Conservation (phyloP, 495 filamentous ascomycete genomes). For the Talaromyces trachyspermus region DNA sequence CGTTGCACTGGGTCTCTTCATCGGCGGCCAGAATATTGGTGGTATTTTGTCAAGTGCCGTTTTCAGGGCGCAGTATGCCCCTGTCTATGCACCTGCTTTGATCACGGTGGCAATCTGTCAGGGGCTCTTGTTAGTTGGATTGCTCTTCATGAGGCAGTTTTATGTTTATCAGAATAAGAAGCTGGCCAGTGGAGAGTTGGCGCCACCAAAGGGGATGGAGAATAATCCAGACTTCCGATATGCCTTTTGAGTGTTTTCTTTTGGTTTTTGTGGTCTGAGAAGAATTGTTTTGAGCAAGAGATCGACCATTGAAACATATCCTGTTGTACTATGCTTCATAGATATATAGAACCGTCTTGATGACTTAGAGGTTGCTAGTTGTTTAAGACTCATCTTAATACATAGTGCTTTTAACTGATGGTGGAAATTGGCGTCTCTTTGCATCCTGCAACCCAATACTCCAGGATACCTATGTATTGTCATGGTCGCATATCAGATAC, state of each 20-base stretch:
- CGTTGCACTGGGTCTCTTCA: constrained; percentile 3
- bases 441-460: too few relatives aligned
- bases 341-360: too few relatives aligned
- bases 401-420: too few relatives aligned
- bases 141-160: constrained; percentile 1
- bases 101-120: constrained; percentile 4
- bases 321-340: too few relatives aligned
- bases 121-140: neutral
- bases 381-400: too few relatives aligned
- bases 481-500: too few relatives aligned
- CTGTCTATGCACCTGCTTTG: neutral
- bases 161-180: constrained; percentile 1
- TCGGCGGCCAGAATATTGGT: constrained; percentile 4
- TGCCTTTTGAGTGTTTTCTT: neutral
- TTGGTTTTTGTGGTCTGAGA: too few relatives aligned
- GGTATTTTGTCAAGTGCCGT: constrained; percentile 5
- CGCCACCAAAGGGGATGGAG: neutral
- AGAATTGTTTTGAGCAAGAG: too few relatives aligned
- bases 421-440: too few relatives aligned
- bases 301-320: too few relatives aligned
- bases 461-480: too few relatives aligned
- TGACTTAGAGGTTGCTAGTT: too few relatives aligned
- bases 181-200: constrained; percentile 1
- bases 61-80: neutral
- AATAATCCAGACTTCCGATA: constrained; percentile 2